Percentiles rank a stretch among this genome's conserved stretches.
These are phyloP conservation scores for Hypoxylon rickii DNA, from an alignment of 495 filamentous ascomycete genomes.

Conservation along the genomic window DNA sequence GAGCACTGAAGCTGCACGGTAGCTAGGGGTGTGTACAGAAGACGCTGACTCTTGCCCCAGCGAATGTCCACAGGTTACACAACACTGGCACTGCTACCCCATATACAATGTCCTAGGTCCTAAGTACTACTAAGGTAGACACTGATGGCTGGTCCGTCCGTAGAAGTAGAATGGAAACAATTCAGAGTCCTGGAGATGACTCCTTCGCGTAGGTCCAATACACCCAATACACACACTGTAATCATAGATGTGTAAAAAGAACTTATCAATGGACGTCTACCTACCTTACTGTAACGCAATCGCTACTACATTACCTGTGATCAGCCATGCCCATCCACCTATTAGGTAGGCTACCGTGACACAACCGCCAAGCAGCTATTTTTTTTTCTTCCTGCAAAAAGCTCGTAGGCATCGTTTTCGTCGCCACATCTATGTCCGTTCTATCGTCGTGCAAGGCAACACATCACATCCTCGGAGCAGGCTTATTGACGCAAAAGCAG, in stretches of 20 bases:
- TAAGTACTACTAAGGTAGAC: no score
- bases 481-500: not conserved
- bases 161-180: no score
- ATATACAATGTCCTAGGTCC: conserved; percentile 11
- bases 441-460: conserved; percentile 2
- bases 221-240: no score
- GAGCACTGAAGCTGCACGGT: not conserved
- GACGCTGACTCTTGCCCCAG: conserved; percentile 23
- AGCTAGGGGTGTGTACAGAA: not conserved
- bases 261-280: no score
- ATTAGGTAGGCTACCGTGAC: conserved; percentile 6
- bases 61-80: conserved; percentile 18
- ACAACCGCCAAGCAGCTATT: not conserved
- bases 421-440: not conserved
- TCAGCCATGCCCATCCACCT: no score
- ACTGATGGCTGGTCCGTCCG: no score
- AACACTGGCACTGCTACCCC: conserved; percentile 14
- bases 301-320: conserved; percentile 10
- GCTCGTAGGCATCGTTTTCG: no score
- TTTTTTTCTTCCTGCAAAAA: no score
- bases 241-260: no score
- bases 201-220: no score
- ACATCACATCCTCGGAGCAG: no score
- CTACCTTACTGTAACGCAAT: conserved; percentile 28
- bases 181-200: no score